A percentile compares a stretch with the other conserved stretches of the same genome.
Evolutionary conservation across 108 stramenopile species (phyloP).

Genomic region (Nitzschia putrida): DNA sequence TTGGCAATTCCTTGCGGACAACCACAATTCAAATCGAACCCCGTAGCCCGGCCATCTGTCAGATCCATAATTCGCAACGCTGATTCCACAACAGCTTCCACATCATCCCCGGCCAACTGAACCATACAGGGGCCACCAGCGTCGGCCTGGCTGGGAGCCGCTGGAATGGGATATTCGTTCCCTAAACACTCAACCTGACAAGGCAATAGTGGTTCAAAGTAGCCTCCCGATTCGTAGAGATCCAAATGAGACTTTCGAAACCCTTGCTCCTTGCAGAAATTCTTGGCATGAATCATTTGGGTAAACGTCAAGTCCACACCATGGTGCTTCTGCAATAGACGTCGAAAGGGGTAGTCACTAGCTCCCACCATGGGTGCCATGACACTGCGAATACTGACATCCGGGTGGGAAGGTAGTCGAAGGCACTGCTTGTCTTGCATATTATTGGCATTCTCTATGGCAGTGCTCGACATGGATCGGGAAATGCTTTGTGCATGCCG

Average conservation of each 20-base stretch:
- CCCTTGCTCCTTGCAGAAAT: constrained; percentile 50
- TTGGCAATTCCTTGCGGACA: constrained; percentile 97
- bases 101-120: constrained; percentile 94
- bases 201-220: constrained; percentile 20
- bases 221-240: constrained; percentile 47
- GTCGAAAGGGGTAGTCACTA: constrained; percentile 82
- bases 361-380: constrained; percentile 86
- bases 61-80: constrained; percentile 74
- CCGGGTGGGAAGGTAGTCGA: constrained; percentile 31
- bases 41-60: constrained; percentile 26
- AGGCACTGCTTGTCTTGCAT: no score
- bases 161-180: neutral
- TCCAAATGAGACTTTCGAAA: constrained; percentile 77
- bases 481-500: no score
- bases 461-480: no score
- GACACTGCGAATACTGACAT: constrained; percentile 38
- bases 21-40: constrained; percentile 95
- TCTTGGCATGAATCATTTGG: constrained; percentile 92
- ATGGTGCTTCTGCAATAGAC: constrained; percentile 68
- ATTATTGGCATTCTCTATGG: no score
- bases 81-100: constrained; percentile 67
- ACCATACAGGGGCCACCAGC: constrained; percentile 64
- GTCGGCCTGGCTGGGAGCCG: constrained; percentile 1
- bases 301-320: constrained; percentile 89
- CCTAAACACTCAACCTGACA: constrained; percentile 41